Evolutionary conservation across 2,329 filamentous ascomycete species (phyloP), one percentile per base, ranked within the genome.

Genomic region (Beauveria rudraprayagi): DNA sequence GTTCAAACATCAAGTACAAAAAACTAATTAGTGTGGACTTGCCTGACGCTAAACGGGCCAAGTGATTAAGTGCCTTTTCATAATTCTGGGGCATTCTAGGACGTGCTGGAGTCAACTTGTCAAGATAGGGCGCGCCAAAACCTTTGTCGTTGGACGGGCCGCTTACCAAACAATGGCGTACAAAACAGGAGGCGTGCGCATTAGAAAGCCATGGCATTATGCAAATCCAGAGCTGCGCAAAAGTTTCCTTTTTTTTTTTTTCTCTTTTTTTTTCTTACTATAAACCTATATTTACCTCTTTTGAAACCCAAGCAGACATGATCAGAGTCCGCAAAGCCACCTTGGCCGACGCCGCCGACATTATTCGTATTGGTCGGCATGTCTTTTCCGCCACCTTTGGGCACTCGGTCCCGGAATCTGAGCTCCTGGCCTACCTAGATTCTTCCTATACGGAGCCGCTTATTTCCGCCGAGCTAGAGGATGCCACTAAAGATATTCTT

Each of bases 371-470:
- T 1, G 76, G 74, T 26, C 62, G 69, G 0, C 62, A 67, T 40
- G 71, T 75, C 53, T 80, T 79, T 63, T 62, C 68, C 22, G 54
- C 63, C 22, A 74, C 74, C 3, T 80, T 79, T 65, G 77, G 75
- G 1, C 72, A 77, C 63, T 77, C 77, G 0, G 70, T 78, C 1
- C 64, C 74, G 2, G 62, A 70, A 0, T 60, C 70, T 1, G 73
- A 80, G 55, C 67, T 80, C 0, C 55, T 67, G 8, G 67, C 69
- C 1, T 80, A 75, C 58, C 69, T 79, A 0, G 64, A 71, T 47
- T 68, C 71, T n/a, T 64, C 72, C 0, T 79, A 78, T 67, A 70
- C 67, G 16, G 48, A 73, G 22, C 64, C 72, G 8, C 73, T 75
- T 8, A 68, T 69, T 3, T 59, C 62, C 1, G 62, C 60, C 6